phyloP scores from a whole-genome alignment of 106 monocot genomes.

The Amphibolis antarctica region DNA sequence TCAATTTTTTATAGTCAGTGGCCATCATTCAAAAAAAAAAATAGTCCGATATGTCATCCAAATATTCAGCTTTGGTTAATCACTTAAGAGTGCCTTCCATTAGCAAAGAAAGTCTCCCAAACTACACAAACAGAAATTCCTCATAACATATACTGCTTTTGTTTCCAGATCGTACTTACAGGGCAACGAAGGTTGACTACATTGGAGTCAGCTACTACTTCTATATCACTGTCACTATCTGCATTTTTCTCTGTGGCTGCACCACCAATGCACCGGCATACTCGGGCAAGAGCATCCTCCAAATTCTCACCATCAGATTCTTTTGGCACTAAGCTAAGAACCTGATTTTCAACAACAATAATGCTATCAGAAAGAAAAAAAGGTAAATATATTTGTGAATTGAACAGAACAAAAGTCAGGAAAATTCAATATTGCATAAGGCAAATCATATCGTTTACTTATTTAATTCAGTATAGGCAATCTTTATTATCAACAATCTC shows the following conservation, averaged over 20 bases:
- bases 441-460: no score
- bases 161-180: conserved; percentile 22
- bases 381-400: not conserved
- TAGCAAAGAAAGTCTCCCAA: not conserved
- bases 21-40: no score
- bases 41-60: no score
- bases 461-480: no score
- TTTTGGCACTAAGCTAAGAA: conserved; percentile 66
- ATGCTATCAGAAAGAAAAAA: not conserved
- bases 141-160: no score
- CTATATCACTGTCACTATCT: conserved; percentile 80
- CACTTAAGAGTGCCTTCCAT: not conserved
- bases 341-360: conserved; percentile 26
- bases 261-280: conserved; percentile 79
- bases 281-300: conserved; percentile 77
- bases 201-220: conserved; percentile 75
- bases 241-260: conserved; percentile 45
- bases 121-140: no score
- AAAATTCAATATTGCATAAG: no score
- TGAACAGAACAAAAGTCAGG: no score
- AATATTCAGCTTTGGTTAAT: no score
- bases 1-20: no score
- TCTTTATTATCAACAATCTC: no score
- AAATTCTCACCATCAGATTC: conserved; percentile 79
- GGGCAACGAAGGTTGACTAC: conserved; percentile 77